phyloP scores from a whole-genome alignment of 2,329 filamentous ascomycete genomes.

The Chrysoporthe austroafricana region DNA sequence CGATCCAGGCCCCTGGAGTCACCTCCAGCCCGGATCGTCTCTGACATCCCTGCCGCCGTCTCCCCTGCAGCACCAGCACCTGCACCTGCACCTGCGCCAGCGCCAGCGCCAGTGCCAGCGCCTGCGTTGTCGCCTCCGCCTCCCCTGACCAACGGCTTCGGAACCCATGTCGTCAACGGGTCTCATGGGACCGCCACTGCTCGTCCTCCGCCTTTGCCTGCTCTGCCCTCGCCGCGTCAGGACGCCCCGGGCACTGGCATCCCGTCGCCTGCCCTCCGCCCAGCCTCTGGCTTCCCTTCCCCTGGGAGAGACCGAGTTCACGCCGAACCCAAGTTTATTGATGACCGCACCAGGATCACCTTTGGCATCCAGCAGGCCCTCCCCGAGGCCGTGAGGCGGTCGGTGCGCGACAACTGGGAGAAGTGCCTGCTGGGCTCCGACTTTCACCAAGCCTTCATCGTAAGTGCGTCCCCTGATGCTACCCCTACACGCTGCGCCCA shows the following conservation, averaged over 20 bases:
- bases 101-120: not conserved
- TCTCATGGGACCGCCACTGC: not conserved
- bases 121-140: not conserved
- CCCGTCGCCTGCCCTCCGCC: not conserved
- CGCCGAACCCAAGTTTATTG: constrained; percentile 41
- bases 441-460: constrained; percentile 57
- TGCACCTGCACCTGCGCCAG: not conserved
- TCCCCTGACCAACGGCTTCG: constrained; percentile 4
- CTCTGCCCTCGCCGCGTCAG: not conserved
- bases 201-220: not conserved
- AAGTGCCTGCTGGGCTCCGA: constrained; percentile 54
- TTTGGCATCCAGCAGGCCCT: constrained; percentile 46
- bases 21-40: constrained; percentile 14
- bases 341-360: constrained; percentile 45
- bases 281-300: constrained; percentile 39
- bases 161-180: not conserved
- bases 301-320: constrained; percentile 37
- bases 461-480: constrained; percentile 40
- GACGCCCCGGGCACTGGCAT: constrained; percentile 1
- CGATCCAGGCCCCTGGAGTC: not conserved
- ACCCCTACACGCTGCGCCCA: not conserved
- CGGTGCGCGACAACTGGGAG: constrained; percentile 55
- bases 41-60: constrained; percentile 12
- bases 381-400: constrained; percentile 51
- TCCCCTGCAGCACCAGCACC: not conserved